Conservation (phyloP, 2,329 filamentous ascomycete genomes). For the Elsinoe arachidis region DNA sequence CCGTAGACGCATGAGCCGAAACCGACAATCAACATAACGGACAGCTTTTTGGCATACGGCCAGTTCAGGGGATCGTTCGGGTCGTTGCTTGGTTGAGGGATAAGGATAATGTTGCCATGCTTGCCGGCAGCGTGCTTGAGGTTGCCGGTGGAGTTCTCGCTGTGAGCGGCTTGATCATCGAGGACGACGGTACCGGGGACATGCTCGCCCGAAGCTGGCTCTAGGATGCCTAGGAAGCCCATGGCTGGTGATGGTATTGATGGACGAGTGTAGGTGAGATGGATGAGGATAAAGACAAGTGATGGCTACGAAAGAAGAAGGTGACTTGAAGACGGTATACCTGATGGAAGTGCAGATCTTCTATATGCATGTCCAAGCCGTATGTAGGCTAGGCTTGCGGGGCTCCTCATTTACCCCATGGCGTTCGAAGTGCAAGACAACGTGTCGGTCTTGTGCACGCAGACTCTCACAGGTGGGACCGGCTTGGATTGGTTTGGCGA, state of each 20-base stretch:
- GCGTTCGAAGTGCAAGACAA: slow-evolving; percentile 8
- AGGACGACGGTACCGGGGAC: slow-evolving; percentile 15
- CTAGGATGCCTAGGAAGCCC: slow-evolving; percentile 15
- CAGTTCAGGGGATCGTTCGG: slow-evolving; percentile 45
- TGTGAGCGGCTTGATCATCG: slow-evolving; percentile 13
- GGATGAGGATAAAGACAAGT: background rate
- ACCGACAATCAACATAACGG: slow-evolving; percentile 27
- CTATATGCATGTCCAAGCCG: slow-evolving; percentile 1
- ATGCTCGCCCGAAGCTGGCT: background rate
- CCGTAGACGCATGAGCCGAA: slow-evolving; percentile 29
- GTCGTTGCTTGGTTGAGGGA: slow-evolving; percentile 42
- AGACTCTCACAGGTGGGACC: background rate
- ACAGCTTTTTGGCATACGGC: slow-evolving; percentile 24
- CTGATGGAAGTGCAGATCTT: slow-evolving; percentile 10
- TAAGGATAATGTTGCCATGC: slow-evolving; percentile 35
- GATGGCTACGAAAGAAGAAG: background rate
- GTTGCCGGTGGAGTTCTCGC: slow-evolving; percentile 5
- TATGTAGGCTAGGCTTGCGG: slow-evolving; percentile 2
- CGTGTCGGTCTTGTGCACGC: background rate
- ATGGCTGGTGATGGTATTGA: background rate
- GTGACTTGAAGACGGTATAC: slow-evolving; percentile 1
- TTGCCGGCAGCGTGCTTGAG: slow-evolving; percentile 14
- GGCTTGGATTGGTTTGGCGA: background rate
- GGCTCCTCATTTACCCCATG: slow-evolving; percentile 12
- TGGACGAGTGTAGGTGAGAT: background rate